Evolutionary conservation across 2,329 filamentous ascomycete species (phyloP).

Genomic region (Botrytis porri): DNA sequence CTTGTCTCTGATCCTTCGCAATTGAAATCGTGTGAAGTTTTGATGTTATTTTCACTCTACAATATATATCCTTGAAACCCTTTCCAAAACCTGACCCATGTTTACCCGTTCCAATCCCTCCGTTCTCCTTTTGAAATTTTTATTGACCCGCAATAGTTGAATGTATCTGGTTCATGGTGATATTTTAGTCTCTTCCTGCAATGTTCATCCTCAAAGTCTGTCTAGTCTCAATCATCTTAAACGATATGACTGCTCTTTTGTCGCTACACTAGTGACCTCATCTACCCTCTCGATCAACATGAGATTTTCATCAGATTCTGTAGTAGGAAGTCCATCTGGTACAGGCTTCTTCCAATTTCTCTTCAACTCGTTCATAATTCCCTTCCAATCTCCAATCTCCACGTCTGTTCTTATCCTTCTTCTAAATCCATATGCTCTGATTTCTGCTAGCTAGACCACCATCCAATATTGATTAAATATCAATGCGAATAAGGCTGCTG

Average conservation of each 20-base stretch:
- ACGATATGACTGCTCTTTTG: not conserved
- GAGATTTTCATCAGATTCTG: not conserved
- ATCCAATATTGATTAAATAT: not conserved
- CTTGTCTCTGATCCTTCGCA: not conserved
- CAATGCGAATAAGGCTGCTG: not conserved
- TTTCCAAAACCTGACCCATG: not conserved
- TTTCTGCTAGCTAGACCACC: not conserved
- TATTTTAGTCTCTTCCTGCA: not conserved
- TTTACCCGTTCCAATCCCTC: not conserved
- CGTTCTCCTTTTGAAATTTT: not conserved
- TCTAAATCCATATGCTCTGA: not conserved
- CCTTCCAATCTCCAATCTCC: not conserved
- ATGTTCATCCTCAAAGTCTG: not conserved
- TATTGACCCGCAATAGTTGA: not conserved
- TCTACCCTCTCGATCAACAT: not conserved
- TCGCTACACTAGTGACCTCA: not conserved
- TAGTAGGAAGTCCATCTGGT: not conserved
- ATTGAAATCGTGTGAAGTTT: not conserved
- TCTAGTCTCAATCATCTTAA: not conserved
- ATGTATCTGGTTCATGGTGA: not conserved
- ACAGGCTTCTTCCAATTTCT: slow-evolving; percentile 3
- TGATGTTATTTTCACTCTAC: not conserved
- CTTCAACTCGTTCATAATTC: not conserved
- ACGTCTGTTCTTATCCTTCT: not conserved
- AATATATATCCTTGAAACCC: too few relatives aligned